Evolutionary conservation across 2,329 filamentous ascomycete genomes (phyloP).

Genomic region (Pezicula rhizophila): DNA sequence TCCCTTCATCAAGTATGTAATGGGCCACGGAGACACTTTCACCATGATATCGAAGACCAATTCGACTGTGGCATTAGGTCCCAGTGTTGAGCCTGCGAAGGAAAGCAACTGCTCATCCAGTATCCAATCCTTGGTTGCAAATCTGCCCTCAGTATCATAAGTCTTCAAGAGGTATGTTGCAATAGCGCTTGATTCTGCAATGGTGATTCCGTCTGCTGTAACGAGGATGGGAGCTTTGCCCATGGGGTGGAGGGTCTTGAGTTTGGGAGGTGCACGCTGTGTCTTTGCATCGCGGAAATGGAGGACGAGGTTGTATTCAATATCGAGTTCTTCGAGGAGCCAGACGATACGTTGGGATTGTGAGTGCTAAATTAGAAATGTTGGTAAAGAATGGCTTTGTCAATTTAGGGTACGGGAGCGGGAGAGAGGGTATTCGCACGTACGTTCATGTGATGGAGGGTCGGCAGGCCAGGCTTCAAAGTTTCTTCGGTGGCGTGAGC

Average conservation of each 20-base stretch:
- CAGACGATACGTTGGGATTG: slow-evolving; percentile 63
- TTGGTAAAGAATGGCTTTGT: neutral
- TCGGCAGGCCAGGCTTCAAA: slow-evolving; percentile 12
- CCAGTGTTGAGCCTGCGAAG: slow-evolving; percentile 23
- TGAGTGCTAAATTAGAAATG: slow-evolving; percentile 46
- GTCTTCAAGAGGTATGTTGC: slow-evolving; percentile 26
- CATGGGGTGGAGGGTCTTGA: slow-evolving; percentile 67
- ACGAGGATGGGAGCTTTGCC: slow-evolving; percentile 75
- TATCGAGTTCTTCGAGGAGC: slow-evolving; percentile 62
- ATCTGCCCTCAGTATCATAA: slow-evolving; percentile 24
- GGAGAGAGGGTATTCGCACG: neutral
- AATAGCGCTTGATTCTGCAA: slow-evolving; percentile 28
- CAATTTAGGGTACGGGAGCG: neutral
- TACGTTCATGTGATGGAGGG: slow-evolving; percentile 23
- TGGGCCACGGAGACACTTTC: slow-evolving; percentile 20
- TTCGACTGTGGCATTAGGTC: slow-evolving; percentile 16
- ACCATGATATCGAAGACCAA: slow-evolving; percentile 20
- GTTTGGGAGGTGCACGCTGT: slow-evolving; percentile 63
- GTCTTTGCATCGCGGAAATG: slow-evolving; percentile 53
- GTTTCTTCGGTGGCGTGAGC: neutral
- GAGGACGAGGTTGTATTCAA: slow-evolving; percentile 67
- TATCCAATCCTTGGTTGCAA: slow-evolving; percentile 22
- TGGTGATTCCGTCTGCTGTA: slow-evolving; percentile 20
- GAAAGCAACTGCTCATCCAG: slow-evolving; percentile 25
- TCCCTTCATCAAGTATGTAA: slow-evolving; percentile 13